Evolutionary conservation across 2,329 filamentous ascomycete species (phyloP), one percentile per base, ranked within the genome.

Genomic region (Exophiala lecanii-corni): DNA sequence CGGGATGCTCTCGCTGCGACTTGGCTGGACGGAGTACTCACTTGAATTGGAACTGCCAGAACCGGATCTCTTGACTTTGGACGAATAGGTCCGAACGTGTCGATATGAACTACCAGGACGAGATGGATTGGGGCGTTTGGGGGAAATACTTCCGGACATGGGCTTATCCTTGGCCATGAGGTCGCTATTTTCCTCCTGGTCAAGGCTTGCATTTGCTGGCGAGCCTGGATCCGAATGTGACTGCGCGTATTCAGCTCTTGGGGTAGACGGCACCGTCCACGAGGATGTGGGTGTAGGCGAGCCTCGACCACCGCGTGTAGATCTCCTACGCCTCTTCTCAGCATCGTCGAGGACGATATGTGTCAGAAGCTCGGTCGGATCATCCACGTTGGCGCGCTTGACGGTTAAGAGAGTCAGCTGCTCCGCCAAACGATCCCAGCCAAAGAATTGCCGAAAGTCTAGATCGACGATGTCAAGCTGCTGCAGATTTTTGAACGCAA

Each of bases 271-370:
- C 64, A 58, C 72, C 51, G 67, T 73, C 77, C 84, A 87, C 1
- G 83, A 78, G 1, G 85, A 83, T 7, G 53, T 47, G 15, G 49
- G 49, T 3, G 89, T 87, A 0, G 89, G 94, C 9, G 82, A 75
- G 51, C 92, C 86, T 15, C 51, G 51, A 7, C 48, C 51, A 7
- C 81, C 76, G 67, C 94, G 97, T 31, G 89, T 88, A 1, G 89
- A 94, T 38, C 92, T 81, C 48, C 88, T 81, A 17, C 91, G 81
- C 52, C 92, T 78, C 68, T 87, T 92, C 64, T 97, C 91, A 75
- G 94, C 92, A 59, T 98, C 92, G 60, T 98, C 92, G 48, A 98
- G 69, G 18, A 98, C 89, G 55, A 98, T 94, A 56, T 94, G 84
- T 51, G 92, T 86, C 36, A 97, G 72, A 28, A 98, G 77, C 61